These are phyloP conservation scores for Dispira simplex DNA, from an alignment of 192 early-diverging fungal genomes.

Conservation along the genomic window DNA sequence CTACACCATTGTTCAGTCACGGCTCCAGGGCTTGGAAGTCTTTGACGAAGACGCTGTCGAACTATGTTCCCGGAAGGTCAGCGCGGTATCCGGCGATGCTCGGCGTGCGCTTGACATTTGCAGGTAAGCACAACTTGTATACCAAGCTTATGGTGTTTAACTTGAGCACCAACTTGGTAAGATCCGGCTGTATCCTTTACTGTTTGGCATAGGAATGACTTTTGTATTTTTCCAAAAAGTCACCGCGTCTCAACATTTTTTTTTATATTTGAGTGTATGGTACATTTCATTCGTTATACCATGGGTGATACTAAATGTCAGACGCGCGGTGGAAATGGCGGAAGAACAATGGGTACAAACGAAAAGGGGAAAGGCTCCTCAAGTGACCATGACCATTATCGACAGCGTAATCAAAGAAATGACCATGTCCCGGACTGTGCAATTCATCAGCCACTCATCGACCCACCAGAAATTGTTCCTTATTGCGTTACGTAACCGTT, in stretches of 20 bases:
- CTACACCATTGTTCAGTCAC: slow-evolving; percentile 64
- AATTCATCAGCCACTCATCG: slow-evolving; percentile 54
- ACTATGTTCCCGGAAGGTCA: slow-evolving; percentile 90
- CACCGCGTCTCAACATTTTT: background rate
- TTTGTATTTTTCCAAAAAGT: slow-evolving; percentile 7
- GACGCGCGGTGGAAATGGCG: slow-evolving; percentile 56
- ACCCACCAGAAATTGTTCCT: slow-evolving; percentile 80
- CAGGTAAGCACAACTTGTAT: slow-evolving; percentile 27
- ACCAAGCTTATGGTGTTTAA: slow-evolving; percentile 7
- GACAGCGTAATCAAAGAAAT: slow-evolving; percentile 76
- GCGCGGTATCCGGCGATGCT: slow-evolving; percentile 92
- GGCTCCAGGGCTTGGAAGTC: slow-evolving; percentile 51
- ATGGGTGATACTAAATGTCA: background rate
- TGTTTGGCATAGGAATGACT: slow-evolving; percentile 19
- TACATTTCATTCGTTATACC: no score
- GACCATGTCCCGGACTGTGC: slow-evolving; percentile 59
- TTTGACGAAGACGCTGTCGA: slow-evolving; percentile 77
- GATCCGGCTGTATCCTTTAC: background rate
- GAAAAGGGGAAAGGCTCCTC: slow-evolving; percentile 5
- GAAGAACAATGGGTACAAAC: slow-evolving; percentile 24
- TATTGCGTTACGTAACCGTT: slow-evolving; percentile 41
- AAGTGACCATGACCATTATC: slow-evolving; percentile 52
- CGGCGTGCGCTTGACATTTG: slow-evolving; percentile 90
- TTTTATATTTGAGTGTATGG: no score
- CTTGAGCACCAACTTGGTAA: background rate